phyloP scores from a whole-genome alignment of 164 flowering plant genomes.

The Dillenia suffruticosa region DNA sequence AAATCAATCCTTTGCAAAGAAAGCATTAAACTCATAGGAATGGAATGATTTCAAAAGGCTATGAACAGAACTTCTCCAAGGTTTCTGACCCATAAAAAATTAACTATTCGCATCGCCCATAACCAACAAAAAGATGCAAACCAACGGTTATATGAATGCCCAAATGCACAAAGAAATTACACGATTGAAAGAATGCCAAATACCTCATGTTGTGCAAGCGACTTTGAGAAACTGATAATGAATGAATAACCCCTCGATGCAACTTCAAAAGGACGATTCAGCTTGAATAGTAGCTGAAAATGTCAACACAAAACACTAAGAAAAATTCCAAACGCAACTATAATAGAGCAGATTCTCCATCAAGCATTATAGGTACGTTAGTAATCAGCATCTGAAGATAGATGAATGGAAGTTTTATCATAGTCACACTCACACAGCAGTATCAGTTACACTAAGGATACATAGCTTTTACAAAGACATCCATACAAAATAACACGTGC shows the following conservation, averaged over 20 bases:
- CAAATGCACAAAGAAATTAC: background rate
- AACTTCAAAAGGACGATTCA: slow-evolving; percentile 89
- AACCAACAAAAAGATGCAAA: background rate
- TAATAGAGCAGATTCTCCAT: background rate
- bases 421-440: too few species aligned
- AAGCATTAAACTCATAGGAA: too few species aligned
- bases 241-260: slow-evolving; percentile 90
- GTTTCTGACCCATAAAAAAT: background rate
- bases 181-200: slow-evolving; percentile 5
- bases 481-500: too few species aligned
- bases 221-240: slow-evolving; percentile 83
- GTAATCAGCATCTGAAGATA: too few species aligned
- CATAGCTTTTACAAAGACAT: too few species aligned
- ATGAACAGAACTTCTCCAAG: too few species aligned
- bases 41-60: too few species aligned
- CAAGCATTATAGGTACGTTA: background rate
- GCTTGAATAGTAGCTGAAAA: slow-evolving; percentile 77
- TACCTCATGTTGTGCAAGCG: slow-evolving; percentile 79
- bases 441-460: too few species aligned
- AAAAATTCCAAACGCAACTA: slow-evolving; percentile 1
- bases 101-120: background rate
- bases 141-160: too few species aligned
- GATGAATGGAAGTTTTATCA: too few species aligned
- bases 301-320: slow-evolving; percentile 9
- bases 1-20: too few species aligned